Conservation (phyloP, 176 grass and related monocot genomes). For the Carex myosuroides region DNA sequence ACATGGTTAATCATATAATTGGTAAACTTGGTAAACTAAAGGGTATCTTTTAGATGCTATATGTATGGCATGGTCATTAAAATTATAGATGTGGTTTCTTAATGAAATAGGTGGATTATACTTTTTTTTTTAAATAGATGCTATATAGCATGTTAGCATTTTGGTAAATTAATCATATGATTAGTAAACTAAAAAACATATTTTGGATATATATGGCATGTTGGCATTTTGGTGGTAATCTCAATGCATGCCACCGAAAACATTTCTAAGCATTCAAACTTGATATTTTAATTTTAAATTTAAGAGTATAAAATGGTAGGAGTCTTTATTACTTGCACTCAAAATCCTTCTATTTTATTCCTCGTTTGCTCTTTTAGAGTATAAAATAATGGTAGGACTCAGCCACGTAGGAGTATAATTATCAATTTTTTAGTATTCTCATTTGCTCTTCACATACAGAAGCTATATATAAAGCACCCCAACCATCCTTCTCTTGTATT, state of each 20-base stretch:
- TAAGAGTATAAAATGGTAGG: background rate
- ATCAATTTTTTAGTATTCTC: background rate
- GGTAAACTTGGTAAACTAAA: no score
- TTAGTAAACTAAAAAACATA: background rate
- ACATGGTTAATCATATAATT: no score
- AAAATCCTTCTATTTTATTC: background rate
- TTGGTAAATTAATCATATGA: background rate
- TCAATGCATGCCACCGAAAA: background rate
- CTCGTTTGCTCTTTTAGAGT: background rate
- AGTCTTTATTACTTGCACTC: background rate
- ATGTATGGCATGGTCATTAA: no score
- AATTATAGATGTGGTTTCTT: no score
- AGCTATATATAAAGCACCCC: conserved; percentile 3
- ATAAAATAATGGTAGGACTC: no score
- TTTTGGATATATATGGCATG: background rate
- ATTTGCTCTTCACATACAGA: background rate
- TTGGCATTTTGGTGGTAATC: background rate
- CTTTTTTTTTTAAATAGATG: no score
- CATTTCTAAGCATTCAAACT: background rate
- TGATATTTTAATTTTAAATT: background rate
- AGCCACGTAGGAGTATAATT: background rate
- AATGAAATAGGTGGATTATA: no score
- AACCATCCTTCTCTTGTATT: background rate
- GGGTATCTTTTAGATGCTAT: no score
- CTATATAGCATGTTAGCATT: background rate